Evolutionary conservation across 2,329 filamentous ascomycete species (phyloP).

Genomic region (Colletotrichum agaves): DNA sequence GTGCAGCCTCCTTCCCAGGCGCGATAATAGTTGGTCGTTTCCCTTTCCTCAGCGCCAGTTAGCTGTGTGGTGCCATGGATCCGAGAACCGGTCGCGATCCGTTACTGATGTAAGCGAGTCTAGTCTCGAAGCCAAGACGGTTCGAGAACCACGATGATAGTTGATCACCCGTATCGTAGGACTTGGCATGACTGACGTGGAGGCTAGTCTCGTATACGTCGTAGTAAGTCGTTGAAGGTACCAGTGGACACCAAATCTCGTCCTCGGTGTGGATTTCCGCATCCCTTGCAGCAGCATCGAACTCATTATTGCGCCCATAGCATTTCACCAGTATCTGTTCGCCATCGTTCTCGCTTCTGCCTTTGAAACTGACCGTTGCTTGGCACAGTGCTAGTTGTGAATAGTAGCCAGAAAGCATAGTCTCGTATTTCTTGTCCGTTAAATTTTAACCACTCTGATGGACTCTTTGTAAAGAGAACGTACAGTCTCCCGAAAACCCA

Average conservation of each 20-base stretch:
- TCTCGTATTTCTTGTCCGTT: not conserved
- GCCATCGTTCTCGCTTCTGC: not conserved
- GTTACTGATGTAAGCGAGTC: conserved; percentile 73
- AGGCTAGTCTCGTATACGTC: conserved; percentile 64
- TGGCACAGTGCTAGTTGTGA: conserved; percentile 9
- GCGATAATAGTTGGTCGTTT: conserved; percentile 61
- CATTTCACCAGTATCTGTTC: not conserved
- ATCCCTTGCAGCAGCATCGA: not conserved
- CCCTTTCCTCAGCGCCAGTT: not conserved
- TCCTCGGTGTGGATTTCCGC: not conserved
- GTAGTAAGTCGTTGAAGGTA: conserved; percentile 45
- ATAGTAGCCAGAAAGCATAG: not conserved
- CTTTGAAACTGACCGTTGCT: not conserved
- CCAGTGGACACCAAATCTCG: not conserved
- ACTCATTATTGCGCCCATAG: not conserved
- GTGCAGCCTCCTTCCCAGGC: not conserved
- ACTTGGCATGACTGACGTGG: conserved; percentile 66
- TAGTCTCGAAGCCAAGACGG: conserved; percentile 70
- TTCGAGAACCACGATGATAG: conserved; percentile 75
- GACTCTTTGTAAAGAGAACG: conserved; percentile 1
- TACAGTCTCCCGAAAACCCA: not conserved
- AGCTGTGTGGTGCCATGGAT: conserved; percentile 53
- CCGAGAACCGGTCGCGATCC: conserved; percentile 72
- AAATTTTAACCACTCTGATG: not conserved
- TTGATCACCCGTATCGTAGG: conserved; percentile 69